Conservation (phyloP, 345 rosid species). For the Ceriops tagal region DNA sequence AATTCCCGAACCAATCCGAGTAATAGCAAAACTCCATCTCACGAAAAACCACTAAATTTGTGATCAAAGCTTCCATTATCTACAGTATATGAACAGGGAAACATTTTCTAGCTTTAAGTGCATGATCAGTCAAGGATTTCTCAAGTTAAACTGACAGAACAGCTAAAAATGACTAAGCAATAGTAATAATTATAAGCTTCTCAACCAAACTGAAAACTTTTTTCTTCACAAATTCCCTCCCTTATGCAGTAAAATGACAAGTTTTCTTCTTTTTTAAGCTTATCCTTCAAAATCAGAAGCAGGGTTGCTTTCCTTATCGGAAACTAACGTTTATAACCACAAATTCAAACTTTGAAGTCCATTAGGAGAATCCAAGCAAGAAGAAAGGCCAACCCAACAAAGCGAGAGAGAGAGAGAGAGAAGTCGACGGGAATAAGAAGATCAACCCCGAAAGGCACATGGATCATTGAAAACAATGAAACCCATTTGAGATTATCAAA, state of each 20-base stretch:
- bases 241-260: not conserved
- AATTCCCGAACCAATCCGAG: not conserved
- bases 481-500: slow-evolving; percentile 23
- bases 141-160: not conserved
- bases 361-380: not conserved
- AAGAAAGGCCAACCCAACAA: not conserved
- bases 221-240: slow-evolving; percentile 5
- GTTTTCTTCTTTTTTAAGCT: not conserved
- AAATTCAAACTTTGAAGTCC: slow-evolving; percentile 1
- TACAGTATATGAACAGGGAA: not conserved
- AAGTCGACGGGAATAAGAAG: not conserved
- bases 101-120: not conserved
- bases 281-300: slow-evolving; percentile 15
- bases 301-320: slow-evolving; percentile 13
- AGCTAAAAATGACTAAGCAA: not conserved
- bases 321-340: slow-evolving; percentile 7
- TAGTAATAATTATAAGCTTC: not conserved
- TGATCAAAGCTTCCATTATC: slow-evolving; percentile 4
- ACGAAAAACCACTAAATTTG: slow-evolving; percentile 2
- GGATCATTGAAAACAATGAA: slow-evolving; percentile 20
- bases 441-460: slow-evolving; percentile 19
- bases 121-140: slow-evolving; percentile 1
- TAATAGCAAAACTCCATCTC: not conserved
- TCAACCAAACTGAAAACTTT: slow-evolving; percentile 3
- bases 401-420: not conserved